A percentile compares a stretch with the other conserved stretches of the same genome.
Evolutionary conservation across 2,329 filamentous ascomycete genomes (phyloP).

Genomic region (Rhinocladiella similis): DNA sequence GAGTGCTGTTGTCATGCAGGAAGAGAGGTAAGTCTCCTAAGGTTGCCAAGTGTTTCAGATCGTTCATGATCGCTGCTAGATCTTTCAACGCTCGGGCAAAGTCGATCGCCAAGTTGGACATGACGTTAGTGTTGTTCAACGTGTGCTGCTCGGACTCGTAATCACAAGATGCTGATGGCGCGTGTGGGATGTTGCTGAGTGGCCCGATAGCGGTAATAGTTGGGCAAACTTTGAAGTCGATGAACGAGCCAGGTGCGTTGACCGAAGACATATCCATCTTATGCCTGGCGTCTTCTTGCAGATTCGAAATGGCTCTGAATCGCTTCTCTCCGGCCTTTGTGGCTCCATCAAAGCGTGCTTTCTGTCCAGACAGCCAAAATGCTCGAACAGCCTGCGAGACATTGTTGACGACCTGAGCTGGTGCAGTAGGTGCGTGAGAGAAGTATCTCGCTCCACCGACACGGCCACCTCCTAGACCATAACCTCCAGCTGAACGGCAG

Average conservation of each 20-base stretch:
- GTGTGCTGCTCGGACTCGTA: slow-evolving; percentile 53
- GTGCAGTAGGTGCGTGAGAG: slow-evolving; percentile 80
- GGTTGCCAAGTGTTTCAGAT: slow-evolving; percentile 73
- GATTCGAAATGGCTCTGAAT: slow-evolving; percentile 72
- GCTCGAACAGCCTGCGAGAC: slow-evolving; percentile 91
- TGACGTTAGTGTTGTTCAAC: slow-evolving; percentile 78
- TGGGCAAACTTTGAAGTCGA: slow-evolving; percentile 87
- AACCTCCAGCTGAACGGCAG: slow-evolving; percentile 85
- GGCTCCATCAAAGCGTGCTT: slow-evolving; percentile 80
- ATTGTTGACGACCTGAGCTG: slow-evolving; percentile 89
- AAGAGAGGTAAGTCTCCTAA: slow-evolving; percentile 83
- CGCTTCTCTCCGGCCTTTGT: slow-evolving; percentile 70
- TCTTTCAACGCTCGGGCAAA: slow-evolving; percentile 86
- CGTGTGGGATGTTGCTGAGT: slow-evolving; percentile 46
- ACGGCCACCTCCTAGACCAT: slow-evolving; percentile 69
- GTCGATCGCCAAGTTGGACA: slow-evolving; percentile 82
- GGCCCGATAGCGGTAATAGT: slow-evolving; percentile 85
- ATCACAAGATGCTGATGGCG: slow-evolving; percentile 33
- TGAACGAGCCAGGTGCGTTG: slow-evolving; percentile 69
- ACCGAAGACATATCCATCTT: slow-evolving; percentile 57
- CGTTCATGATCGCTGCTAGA: slow-evolving; percentile 73
- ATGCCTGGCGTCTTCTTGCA: slow-evolving; percentile 71
- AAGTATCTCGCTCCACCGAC: slow-evolving; percentile 79
- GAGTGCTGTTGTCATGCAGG: slow-evolving; percentile 64
- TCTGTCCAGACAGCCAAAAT: slow-evolving; percentile 88